phyloP scores from a whole-genome alignment of 305 asterid species.

The Ruellia speciosa region DNA sequence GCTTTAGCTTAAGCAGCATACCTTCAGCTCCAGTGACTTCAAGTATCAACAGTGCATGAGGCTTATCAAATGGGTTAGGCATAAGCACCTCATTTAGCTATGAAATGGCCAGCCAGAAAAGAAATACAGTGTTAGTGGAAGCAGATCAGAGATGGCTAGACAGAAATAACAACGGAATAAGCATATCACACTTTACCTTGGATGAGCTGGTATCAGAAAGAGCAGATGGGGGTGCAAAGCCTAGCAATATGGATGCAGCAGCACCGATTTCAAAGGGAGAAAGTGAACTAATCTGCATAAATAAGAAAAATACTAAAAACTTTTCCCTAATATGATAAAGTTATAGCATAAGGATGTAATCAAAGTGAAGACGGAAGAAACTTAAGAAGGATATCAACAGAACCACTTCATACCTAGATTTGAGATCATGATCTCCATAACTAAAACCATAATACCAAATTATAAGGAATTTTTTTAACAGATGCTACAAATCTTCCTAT shows the following conservation, averaged over 20 bases:
- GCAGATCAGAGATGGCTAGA: conserved; percentile 9
- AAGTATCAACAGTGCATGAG: conserved; percentile 63
- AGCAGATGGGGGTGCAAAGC: conserved; percentile 61
- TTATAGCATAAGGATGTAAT: too few relatives aligned
- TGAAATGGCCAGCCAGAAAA: conserved; percentile 22
- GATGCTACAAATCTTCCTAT: too few relatives aligned
- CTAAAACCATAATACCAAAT: too few relatives aligned
- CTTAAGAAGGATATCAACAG: too few relatives aligned
- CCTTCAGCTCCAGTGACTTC: conserved; percentile 81
- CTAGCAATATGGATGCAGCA: conserved; percentile 78
- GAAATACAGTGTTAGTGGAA: conserved; percentile 15
- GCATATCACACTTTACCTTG: conserved; percentile 42
- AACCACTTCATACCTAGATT: too few relatives aligned
- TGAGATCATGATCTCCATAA: too few relatives aligned
- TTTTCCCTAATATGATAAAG: too few relatives aligned
- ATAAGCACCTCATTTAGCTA: conserved; percentile 76
- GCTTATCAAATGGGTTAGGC: conserved; percentile 91
- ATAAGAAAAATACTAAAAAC: too few relatives aligned
- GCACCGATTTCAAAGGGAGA: conserved; percentile 71
- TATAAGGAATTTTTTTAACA: too few relatives aligned
- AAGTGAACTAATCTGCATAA: conserved; percentile 55
- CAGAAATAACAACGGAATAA: conserved; percentile 4
- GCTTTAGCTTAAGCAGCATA: conserved; percentile 21
- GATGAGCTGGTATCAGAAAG: conserved; percentile 66
- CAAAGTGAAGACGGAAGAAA: too few relatives aligned